These are phyloP conservation scores for Microdochium paspali DNA, from an alignment of 2,329 filamentous ascomycete genomes.

Conservation along the genomic window DNA sequence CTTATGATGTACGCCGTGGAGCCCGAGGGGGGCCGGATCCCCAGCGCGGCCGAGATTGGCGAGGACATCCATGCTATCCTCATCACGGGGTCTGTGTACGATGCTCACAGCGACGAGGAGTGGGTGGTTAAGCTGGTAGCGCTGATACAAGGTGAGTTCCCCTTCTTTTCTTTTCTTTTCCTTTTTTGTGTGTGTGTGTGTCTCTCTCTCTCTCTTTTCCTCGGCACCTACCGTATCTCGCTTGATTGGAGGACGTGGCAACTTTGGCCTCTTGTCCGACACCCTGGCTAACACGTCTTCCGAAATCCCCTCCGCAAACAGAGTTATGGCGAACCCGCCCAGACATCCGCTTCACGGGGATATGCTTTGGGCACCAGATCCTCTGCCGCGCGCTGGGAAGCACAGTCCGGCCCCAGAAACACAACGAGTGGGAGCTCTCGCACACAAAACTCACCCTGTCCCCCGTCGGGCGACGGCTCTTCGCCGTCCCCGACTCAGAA, in stretches of 20 bases:
- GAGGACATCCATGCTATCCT: constrained; percentile 64
- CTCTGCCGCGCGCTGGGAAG: constrained; percentile 60
- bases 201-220: too few species aligned
- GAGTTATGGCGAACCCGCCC: constrained; percentile 40
- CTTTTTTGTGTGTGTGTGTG: too few species aligned
- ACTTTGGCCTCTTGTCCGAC: too few species aligned
- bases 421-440: constrained; percentile 63
- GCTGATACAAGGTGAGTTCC: constrained; percentile 31
- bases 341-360: constrained; percentile 54
- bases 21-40: constrained; percentile 35
- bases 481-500: constrained; percentile 38
- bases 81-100: constrained; percentile 60
- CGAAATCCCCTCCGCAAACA: constrained; percentile 7
- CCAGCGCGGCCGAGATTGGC: constrained; percentile 33
- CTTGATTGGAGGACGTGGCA: too few species aligned
- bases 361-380: constrained; percentile 79
- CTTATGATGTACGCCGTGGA: constrained; percentile 45
- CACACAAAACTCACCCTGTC: constrained; percentile 58
- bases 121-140: constrained; percentile 68
- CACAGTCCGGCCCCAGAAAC: constrained; percentile 54
- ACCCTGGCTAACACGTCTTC: too few species aligned
- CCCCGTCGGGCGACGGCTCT: constrained; percentile 56
- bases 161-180: too few species aligned
- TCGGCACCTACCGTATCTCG: background rate
- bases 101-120: constrained; percentile 59